A percentile compares a stretch with the other conserved stretches of the same genome.
phyloP scores from a whole-genome alignment of 1,139 yeast genomes.

The Taiozyma sp. region DNA sequence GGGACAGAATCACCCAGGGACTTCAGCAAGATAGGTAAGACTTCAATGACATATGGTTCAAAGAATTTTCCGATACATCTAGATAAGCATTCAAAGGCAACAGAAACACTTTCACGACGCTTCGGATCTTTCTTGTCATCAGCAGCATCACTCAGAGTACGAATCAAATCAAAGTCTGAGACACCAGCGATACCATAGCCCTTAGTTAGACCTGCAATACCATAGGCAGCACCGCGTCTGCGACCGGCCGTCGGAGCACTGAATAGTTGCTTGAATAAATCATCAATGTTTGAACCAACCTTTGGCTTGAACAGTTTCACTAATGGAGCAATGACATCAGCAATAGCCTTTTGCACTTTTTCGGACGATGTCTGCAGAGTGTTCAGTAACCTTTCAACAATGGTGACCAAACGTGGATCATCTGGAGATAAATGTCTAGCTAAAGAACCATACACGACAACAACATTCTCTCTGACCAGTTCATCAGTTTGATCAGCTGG shows the following conservation, averaged over 20 bases:
- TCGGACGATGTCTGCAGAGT: conserved; percentile 88
- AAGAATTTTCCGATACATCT: conserved; percentile 68
- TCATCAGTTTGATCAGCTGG: conserved; percentile 49
- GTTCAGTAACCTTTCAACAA: conserved; percentile 63
- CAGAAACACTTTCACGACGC: conserved; percentile 85
- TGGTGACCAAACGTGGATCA: conserved; percentile 61
- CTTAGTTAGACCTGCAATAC: conserved; percentile 87
- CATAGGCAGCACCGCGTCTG: conserved; percentile 94
- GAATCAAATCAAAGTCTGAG: conserved; percentile 69
- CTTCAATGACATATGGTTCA: conserved; percentile 92
- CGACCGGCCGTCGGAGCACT: conserved; percentile 44
- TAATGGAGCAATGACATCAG: conserved; percentile 81
- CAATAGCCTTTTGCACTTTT: conserved; percentile 81
- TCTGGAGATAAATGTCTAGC: conserved; percentile 70
- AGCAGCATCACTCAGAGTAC: conserved; percentile 77
- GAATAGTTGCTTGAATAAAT: conserved; percentile 56
- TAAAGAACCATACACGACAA: conserved; percentile 81
- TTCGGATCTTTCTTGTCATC: conserved; percentile 78
- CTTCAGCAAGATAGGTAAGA: conserved; percentile 74
- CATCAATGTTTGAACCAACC: conserved; percentile 51
- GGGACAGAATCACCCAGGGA: conserved; percentile 80
- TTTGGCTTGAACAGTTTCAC: conserved; percentile 52
- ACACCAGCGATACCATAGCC: conserved; percentile 84
- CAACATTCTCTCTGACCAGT: conserved; percentile 71
- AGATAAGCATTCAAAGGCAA: conserved; percentile 82